Conservation (phyloP, 768 basidiomycete species). For the Scleroderma bovista region DNA sequence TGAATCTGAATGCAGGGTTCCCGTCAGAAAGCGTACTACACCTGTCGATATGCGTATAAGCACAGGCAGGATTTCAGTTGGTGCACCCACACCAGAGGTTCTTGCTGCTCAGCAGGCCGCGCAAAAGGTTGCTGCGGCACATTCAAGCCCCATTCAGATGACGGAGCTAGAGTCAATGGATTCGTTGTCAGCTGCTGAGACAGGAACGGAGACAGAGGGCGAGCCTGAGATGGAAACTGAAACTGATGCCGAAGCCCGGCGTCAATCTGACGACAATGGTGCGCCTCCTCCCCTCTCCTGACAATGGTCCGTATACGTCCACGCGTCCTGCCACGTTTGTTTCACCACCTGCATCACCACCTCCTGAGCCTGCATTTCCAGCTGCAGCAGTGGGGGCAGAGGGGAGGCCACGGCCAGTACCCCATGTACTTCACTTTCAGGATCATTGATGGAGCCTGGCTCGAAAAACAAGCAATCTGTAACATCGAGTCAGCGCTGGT, state of each 20-base stretch:
- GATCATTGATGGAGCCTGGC: constrained; percentile 68
- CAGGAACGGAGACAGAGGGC: constrained; percentile 7
- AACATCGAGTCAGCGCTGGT: constrained; percentile 98
- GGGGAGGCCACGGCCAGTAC: constrained; percentile 68
- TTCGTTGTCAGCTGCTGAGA: constrained; percentile 2
- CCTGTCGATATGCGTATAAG: constrained; percentile 86
- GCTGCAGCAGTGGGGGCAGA: constrained; percentile 24
- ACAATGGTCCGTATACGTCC: constrained; percentile 37
- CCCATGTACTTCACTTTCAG: constrained; percentile 94
- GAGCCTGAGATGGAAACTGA: too few relatives aligned
- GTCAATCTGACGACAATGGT: constrained; percentile 12
- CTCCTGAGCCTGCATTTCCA: constrained; percentile 53
- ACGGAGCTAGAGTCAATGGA: constrained; percentile 13
- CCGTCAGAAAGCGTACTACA: constrained; percentile 79
- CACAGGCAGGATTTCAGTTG: constrained; percentile 67
- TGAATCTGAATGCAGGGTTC: constrained; percentile 81
- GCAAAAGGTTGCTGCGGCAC: constrained; percentile 42
- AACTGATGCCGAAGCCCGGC: constrained; percentile 15
- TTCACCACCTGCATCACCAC: constrained; percentile 27
- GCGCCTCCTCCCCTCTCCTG: constrained; percentile 46
- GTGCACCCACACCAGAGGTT: constrained; percentile 63
- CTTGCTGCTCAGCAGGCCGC: constrained; percentile 65
- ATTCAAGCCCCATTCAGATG: constrained; percentile 8
- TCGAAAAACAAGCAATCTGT: constrained; percentile 92
- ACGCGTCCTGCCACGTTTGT: constrained; percentile 34